Conservation (phyloP, 2,329 filamentous ascomycete genomes). For the Fusarium nelsonii region DNA sequence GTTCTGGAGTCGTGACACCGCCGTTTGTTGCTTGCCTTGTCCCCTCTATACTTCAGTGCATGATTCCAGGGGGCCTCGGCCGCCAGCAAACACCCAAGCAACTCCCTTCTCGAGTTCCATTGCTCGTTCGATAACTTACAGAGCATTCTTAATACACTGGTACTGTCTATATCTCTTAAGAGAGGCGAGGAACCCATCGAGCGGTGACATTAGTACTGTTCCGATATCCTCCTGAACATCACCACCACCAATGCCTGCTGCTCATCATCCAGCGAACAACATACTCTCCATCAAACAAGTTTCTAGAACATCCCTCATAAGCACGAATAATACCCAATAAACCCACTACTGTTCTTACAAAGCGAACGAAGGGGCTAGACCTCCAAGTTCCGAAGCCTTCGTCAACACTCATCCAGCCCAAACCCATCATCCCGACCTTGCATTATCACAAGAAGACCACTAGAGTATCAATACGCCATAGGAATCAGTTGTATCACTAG, state of each 20-base stretch:
- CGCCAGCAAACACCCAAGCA: conserved; percentile 15
- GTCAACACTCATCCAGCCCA: background rate
- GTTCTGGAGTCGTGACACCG: background rate
- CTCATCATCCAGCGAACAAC: conserved; percentile 2
- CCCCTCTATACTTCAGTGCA: conserved; percentile 11
- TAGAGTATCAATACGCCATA: background rate
- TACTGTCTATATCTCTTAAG: background rate
- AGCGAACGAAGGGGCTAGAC: background rate
- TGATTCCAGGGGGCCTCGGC: background rate
- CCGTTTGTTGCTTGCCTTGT: background rate
- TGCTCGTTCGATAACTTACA: background rate
- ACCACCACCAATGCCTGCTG: background rate
- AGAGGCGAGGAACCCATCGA: background rate
- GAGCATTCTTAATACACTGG: background rate
- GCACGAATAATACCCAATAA: background rate
- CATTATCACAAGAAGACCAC: background rate
- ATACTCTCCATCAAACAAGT: background rate
- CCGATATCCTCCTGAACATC: background rate
- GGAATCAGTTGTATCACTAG: too few species aligned
- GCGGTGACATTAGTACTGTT: conserved; percentile 3
- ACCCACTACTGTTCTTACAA: background rate
- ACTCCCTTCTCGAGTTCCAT: background rate
- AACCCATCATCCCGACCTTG: background rate
- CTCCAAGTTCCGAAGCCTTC: background rate
- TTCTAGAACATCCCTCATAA: background rate